Base-by-base conservation (phyloP, 2,329 filamentous ascomycete genomes). In the Cladosporium austrohemisphaericum region DNA sequence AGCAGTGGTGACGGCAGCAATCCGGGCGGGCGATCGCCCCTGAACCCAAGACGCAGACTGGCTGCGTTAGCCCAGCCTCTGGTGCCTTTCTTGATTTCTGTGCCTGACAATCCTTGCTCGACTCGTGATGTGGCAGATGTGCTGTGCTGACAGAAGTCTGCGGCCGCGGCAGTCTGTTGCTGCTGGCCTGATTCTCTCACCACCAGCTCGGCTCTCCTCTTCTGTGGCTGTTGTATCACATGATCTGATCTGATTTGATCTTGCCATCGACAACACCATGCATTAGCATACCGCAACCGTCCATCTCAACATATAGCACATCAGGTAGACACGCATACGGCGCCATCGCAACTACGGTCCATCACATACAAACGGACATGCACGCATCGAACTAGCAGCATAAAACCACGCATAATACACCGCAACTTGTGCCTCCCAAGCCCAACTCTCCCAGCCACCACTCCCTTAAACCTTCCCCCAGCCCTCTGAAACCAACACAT, bases 401-500 rank as follows among this genome's bases (percentile, higher is more conserved):
- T n/a, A n/a, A n/a, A n/a, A n/a, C n/a, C n/a, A n/a, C n/a, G n/a
- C n/a, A n/a, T n/a, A n/a, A n/a, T n/a, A n/a, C n/a, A n/a, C n/a
- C n/a, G n/a, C n/a, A n/a, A n/a, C n/a, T n/a, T n/a, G n/a, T n/a
- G n/a, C n/a, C n/a, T n/a, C n/a, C n/a, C n/a, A n/a, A n/a, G n/a
- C n/a, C n/a, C n/a, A n/a, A n/a, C 32, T 18, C 18, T n/a, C 32
- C 41, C 43, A 46, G 22, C 32, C 43, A 37, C 23, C 43, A 18
- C 23, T n/a, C n/a, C n/a, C n/a, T n/a, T n/a, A n/a, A 32, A 19
- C 41, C 28, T 14, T 33, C 22, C 22, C 32, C 23, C 31, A 36
- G 31, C 32, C 43, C 32, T 46, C 43, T 46, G 43, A 46, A 37
- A 46, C 43, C 32, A 41, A 46, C 23, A 37, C 43, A 46, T 16